Evolutionary conservation across 140 eudicot genomes (phyloP).

Genomic region (Cichorium intybus): DNA sequence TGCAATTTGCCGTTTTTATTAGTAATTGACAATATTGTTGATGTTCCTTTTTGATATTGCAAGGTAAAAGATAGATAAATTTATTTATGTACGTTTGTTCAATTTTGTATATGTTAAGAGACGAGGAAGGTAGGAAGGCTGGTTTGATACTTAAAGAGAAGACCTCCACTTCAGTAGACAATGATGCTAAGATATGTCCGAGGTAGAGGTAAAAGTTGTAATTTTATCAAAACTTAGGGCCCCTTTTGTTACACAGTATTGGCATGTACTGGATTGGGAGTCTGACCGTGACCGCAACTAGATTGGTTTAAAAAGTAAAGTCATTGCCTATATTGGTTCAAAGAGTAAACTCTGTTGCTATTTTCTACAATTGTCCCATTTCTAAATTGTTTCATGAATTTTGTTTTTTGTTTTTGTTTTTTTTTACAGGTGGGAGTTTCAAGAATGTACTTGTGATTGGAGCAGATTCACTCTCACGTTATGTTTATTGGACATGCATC

Average conservation of each 20-base stretch:
- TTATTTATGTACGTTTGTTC: neutral
- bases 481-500: conserved; percentile 90
- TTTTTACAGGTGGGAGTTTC: conserved; percentile 64
- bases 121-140: conserved; percentile 87
- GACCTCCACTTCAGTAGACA: conserved; percentile 53
- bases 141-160: conserved; percentile 74
- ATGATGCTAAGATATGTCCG: conserved; percentile 80
- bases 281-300: too few species aligned
- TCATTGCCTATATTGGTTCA: too few species aligned
- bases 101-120: conserved; percentile 65
- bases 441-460: conserved; percentile 81
- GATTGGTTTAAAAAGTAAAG: too few species aligned
- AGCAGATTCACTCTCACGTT: conserved; percentile 86
- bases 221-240: neutral
- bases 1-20: too few species aligned
- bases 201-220: conserved; percentile 56
- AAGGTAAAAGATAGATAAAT: too few species aligned
- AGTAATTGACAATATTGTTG: too few species aligned
- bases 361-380: too few species aligned
- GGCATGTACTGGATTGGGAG: too few species aligned
- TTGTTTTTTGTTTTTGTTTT: conserved; percentile 3
- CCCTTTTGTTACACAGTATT: too few species aligned
- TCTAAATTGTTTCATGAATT: neutral
- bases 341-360: too few species aligned
- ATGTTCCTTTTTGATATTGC: too few species aligned